Percentiles rank a stretch among this genome's conserved stretches.
phyloP scores from a whole-genome alignment of 192 early-diverging fungal genomes.

The Diversispora epigaea region DNA sequence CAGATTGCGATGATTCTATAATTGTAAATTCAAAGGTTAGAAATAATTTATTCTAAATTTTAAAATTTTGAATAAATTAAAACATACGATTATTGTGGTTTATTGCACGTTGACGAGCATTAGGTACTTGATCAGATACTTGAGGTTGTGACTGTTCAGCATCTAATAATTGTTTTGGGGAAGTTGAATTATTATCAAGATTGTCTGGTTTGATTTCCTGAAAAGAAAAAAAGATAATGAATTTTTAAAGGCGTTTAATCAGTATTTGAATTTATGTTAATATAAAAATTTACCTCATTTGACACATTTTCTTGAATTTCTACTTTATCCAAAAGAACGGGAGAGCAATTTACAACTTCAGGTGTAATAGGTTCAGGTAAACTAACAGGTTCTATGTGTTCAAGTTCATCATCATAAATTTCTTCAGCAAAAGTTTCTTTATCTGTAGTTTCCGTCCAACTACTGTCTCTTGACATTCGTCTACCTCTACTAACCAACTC shows the following conservation, averaged over 20 bases:
- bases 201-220: background rate
- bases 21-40: background rate
- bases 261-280: background rate
- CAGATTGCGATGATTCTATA: background rate
- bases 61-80: too few species aligned
- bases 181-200: background rate
- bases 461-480: background rate
- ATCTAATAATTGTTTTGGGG: too few species aligned
- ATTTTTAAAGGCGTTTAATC: background rate
- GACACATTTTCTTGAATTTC: conserved; percentile 4
- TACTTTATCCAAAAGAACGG: conserved; percentile 18
- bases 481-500: background rate
- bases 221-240: background rate
- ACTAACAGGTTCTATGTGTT: conserved; percentile 17
- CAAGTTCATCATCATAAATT: background rate
- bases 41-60: background rate
- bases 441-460: background rate
- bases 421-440: background rate
- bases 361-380: background rate
- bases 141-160: too few species aligned
- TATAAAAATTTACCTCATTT: conserved; percentile 4
- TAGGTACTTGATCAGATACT: too few species aligned
- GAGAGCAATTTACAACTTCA: background rate
- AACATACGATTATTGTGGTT: too few species aligned
- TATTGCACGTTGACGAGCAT: too few species aligned